Conservation (phyloP, 2,329 filamentous ascomycete species). For the Pezicula radicicola region DNA sequence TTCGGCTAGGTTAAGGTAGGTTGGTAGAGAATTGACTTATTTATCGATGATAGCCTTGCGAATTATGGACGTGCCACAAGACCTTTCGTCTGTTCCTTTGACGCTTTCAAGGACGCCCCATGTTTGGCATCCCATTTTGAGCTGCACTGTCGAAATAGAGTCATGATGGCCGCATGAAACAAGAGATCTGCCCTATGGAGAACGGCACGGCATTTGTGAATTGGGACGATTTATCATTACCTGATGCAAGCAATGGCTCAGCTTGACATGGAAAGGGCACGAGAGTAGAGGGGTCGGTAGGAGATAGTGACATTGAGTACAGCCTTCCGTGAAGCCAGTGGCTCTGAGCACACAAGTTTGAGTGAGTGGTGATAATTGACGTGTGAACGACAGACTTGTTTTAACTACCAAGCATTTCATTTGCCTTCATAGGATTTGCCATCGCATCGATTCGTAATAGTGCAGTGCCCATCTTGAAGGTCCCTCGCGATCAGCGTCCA, state of each 20-base stretch:
- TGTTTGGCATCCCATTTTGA: not conserved
- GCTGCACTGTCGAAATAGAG: not conserved
- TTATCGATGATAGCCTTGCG: not conserved
- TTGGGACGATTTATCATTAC: not conserved
- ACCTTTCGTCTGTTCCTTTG: not conserved
- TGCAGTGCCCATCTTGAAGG: not conserved
- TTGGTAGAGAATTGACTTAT: not conserved
- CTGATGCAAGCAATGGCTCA: too few species aligned
- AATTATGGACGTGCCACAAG: not conserved
- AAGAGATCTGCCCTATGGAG: not conserved
- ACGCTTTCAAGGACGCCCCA: not conserved
- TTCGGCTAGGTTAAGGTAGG: not conserved
- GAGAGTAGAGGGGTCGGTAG: too few species aligned
- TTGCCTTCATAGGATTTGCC: slow-evolving; percentile 2
- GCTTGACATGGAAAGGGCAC: too few species aligned
- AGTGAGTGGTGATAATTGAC: too few species aligned
- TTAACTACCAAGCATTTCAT: too few species aligned
- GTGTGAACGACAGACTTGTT: too few species aligned
- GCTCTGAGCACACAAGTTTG: too few species aligned
- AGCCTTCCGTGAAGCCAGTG: too few species aligned
- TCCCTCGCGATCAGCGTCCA: too few species aligned
- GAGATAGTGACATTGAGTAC: too few species aligned
- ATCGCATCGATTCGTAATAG: slow-evolving; percentile 12
- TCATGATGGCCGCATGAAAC: not conserved
- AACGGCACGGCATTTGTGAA: not conserved